Conservation (phyloP, 257 asterid species). For the Knoxia roxburghii region DNA sequence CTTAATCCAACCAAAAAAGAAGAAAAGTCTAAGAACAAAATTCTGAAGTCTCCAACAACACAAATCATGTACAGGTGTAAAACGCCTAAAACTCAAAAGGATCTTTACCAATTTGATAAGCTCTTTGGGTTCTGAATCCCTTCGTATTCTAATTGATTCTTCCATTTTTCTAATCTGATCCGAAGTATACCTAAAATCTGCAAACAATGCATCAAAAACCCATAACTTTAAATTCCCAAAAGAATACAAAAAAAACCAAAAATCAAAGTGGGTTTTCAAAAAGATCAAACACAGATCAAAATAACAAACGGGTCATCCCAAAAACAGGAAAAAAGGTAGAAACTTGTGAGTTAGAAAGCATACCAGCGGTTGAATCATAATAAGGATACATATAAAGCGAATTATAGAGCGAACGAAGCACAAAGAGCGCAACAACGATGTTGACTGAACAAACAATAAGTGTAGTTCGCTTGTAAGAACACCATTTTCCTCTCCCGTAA, state of each 20-base stretch:
- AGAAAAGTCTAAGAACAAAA: background rate
- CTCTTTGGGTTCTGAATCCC: constrained; percentile 63
- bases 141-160: constrained; percentile 70
- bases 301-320: constrained; percentile 19
- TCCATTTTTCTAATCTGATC: constrained; percentile 79
- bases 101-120: constrained; percentile 71
- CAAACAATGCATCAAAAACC: constrained; percentile 8
- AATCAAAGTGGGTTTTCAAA: background rate
- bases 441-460: constrained; percentile 61
- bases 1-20: constrained; percentile 30
- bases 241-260: constrained; percentile 12
- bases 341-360: constrained; percentile 7
- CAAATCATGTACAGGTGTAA: background rate
- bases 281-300: constrained; percentile 6
- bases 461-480: constrained; percentile 73
- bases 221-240: constrained; percentile 4
- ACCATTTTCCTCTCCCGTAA: constrained; percentile 49
- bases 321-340: background rate
- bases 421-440: constrained; percentile 68
- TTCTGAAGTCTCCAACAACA: background rate
- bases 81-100: background rate
- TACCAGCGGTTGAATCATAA: constrained; percentile 43
- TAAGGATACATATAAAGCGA: constrained; percentile 64
- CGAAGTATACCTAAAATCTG: constrained; percentile 64
- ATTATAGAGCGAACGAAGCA: constrained; percentile 64